Base-by-base conservation (phyloP, 495 filamentous ascomycete species). In the Umbilicaria muhlenbergii region DNA sequence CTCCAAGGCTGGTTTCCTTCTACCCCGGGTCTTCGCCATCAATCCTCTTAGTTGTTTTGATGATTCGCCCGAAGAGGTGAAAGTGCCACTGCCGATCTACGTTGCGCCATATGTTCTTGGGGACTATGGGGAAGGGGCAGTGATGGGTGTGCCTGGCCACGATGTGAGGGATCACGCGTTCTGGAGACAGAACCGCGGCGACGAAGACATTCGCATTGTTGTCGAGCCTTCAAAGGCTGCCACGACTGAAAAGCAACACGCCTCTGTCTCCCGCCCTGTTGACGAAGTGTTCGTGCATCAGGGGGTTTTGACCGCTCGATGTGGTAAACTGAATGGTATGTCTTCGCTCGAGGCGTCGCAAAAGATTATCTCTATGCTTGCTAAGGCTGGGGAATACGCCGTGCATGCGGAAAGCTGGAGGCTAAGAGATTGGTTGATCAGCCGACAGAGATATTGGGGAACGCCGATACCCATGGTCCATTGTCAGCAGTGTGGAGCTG, bases 61-160 rank as follows among this genome's bases (percentile, higher is more conserved):
- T 41, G 67, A 76, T 34, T 63, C 67, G 8, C 62, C 61, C 14
- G 58, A 65, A 33, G 58, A 74, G 7, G 63, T 69, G 38, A 52
- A 67, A 34, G 64, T 69, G 33, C 56, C 24, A 28, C 8, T 92
- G 8, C 83, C 86, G 3, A 68, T 94, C 10, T 94, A 81, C 51
- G 80, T 78, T 10, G 81, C 86, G 4, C 79, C 84, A 0, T 94
- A 93, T 48, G 86, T 93, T n/a, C 64, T 89, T 5, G 78, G 79
- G 24, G 82, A 86, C 44, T 92, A 91, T 49, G 86, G 84, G n/a
- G 78, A 81, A 42, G 84, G 85, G 1, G 85, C 85, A 5, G 81
- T 94, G 5, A 94, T 94, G 86, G 86, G 86, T 34, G 86, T 94
- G 17, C 86, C 86, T 0, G 86, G 78, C 2, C 86, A 94, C 47